Evolutionary conservation across 768 basidiomycete species (phyloP).

Genomic region (Leucocoprinus birnbaumii): DNA sequence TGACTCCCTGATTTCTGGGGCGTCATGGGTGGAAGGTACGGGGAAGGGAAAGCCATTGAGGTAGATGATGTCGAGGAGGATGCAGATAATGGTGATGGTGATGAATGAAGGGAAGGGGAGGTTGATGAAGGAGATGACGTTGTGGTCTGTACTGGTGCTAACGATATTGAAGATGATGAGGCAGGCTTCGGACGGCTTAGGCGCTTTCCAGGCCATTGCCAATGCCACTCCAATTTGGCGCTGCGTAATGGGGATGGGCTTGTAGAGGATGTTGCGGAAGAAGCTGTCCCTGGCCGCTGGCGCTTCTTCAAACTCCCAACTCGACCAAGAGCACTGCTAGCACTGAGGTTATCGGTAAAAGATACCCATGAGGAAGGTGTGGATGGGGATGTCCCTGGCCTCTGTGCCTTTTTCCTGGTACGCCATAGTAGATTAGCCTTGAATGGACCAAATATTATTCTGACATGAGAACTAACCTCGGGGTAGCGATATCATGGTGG

Average conservation of each 20-base stretch:
- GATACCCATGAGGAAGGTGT: not conserved
- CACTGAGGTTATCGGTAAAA: not conserved
- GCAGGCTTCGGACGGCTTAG: not conserved
- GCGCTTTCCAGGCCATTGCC: constrained; percentile 6
- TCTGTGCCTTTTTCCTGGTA: not conserved
- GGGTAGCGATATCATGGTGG: not conserved
- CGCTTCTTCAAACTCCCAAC: not conserved
- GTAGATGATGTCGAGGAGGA: not conserved
- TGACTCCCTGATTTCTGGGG: not conserved
- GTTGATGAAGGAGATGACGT: not conserved
- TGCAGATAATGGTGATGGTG: not conserved
- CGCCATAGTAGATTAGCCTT: not conserved
- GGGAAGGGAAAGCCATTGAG: not conserved
- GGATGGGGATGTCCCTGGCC: constrained; percentile 3
- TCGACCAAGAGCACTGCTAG: not conserved
- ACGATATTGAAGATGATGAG: not conserved
- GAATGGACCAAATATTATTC: no score
- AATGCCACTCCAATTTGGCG: constrained; percentile 8
- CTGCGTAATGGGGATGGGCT: not conserved
- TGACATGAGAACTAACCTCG: no score
- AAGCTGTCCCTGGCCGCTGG: constrained; percentile 7
- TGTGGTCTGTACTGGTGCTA: not conserved
- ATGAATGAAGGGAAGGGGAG: not conserved
- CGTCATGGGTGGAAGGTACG: not conserved
- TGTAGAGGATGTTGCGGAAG: not conserved